phyloP scores from a whole-genome alignment of 805 yeast species.

The Candida glaebosa region DNA sequence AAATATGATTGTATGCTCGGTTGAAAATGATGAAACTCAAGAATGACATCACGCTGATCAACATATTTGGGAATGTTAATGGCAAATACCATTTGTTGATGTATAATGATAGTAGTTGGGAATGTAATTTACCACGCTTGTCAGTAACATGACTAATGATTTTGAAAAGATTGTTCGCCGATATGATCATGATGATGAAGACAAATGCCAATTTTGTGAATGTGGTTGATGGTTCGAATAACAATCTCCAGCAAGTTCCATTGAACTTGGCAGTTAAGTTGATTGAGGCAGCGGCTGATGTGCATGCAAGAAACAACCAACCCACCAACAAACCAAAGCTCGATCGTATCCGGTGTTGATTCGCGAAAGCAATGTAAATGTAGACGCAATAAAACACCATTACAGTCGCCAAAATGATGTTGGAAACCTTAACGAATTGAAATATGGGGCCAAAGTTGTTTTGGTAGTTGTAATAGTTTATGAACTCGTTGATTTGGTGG shows the following conservation, averaged over 20 bases:
- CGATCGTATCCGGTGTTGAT: conserved; percentile 32
- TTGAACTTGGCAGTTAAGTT: conserved; percentile 17
- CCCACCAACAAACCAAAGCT: conserved; percentile 33
- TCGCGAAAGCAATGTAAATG: conserved; percentile 27
- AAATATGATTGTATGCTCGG: too few species aligned
- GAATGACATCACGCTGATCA: background rate
- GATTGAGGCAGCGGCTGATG: conserved; percentile 26
- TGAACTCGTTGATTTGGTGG: conserved; percentile 15
- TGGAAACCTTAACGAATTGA: background rate
- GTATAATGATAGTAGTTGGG: conserved; percentile 6
- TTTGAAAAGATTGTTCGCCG: conserved; percentile 27
- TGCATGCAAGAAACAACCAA: conserved; percentile 27
- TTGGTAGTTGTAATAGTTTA: conserved; percentile 7
- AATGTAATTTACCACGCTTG: conserved; percentile 12
- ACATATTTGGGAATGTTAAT: background rate
- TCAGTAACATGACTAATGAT: conserved; percentile 26
- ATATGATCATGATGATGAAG: conserved; percentile 22
- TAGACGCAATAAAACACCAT: conserved; percentile 10
- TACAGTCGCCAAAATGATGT: background rate
- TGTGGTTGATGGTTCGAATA: conserved; percentile 25
- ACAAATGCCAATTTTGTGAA: conserved; percentile 21
- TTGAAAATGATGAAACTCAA: background rate
- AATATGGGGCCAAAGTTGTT: conserved; percentile 5
- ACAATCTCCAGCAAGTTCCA: conserved; percentile 21
- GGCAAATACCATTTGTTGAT: conserved; percentile 7